These are phyloP conservation scores for Capsicum pubescens DNA, from an alignment of 257 asterid species.

Conservation along the genomic window DNA sequence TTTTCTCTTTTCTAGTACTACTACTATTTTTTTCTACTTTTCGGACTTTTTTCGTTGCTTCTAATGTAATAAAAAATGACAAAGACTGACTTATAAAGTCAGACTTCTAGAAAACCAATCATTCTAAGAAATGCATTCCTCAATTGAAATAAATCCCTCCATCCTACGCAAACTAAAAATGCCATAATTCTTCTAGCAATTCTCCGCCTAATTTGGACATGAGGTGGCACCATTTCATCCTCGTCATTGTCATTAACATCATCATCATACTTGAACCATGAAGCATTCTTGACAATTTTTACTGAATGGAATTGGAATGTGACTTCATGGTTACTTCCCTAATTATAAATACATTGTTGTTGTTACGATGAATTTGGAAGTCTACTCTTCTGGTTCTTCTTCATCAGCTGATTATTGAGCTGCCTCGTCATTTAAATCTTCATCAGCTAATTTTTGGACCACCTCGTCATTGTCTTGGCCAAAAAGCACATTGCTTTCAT, in stretches of 20 bases:
- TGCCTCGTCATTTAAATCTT: no score
- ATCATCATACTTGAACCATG: neutral
- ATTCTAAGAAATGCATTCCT: conserved; percentile 71
- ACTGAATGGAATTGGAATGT: neutral
- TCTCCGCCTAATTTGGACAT: conserved; percentile 67
- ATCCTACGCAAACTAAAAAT: conserved; percentile 73
- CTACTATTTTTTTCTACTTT: neutral
- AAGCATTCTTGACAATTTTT: neutral
- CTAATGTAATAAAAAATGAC: neutral
- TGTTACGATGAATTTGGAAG: neutral
- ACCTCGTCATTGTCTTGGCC: no score
- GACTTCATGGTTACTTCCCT: conserved; percentile 37
- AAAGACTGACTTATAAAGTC: no score
- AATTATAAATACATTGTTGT: conserved; percentile 33
- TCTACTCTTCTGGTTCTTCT: neutral
- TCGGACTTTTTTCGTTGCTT: neutral
- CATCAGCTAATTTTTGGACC: no score
- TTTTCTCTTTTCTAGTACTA: no score
- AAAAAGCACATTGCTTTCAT: no score
- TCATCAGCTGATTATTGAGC: no score
- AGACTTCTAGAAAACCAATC: conserved; percentile 81
- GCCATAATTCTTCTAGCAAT: conserved; percentile 70
- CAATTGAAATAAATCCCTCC: conserved; percentile 74
- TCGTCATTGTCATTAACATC: neutral
- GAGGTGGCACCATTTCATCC: conserved; percentile 80